Evolutionary conservation across 2,329 filamentous ascomycete species (phyloP), one percentile per base, ranked within the genome.

Genomic region (Talaromyces sp.): DNA sequence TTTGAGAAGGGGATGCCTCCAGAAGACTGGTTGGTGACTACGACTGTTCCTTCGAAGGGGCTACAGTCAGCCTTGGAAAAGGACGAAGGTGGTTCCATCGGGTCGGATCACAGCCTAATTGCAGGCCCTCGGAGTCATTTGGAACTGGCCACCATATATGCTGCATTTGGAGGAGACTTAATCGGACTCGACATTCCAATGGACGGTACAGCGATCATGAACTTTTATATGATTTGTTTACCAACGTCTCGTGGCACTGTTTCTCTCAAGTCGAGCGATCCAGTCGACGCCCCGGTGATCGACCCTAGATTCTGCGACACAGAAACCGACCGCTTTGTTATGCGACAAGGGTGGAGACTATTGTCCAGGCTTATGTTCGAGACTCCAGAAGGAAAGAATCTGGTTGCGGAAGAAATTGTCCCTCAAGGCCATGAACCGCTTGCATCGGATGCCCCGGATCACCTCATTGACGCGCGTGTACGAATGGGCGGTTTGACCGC

Each of bases 211-310:
- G 58, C 63, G 38, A 65, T 68, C 43, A 56, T 63, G 19, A 62
- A 58, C 53, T 57, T 60, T 35, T 56, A 50, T 14, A 49, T 61
- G 35, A 29, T 58, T 10, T 43, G 58, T 27, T 29, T 62, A 19
- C 69, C 69, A 2, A 58, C 67, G 4, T 67, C 65, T 14, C 65
- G 68, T 9, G 70, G 70, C 8, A 64, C 38, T 21, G 56, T 70
- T 7, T 64, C 64, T 0, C 62, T 72, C 8, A 29, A 50, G 10
- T 67, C 63, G 9, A 29, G 67, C 7, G 49, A 67, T 56, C 63
- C 69, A 2, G 53, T 26, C 1, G 63, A 64, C 14, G 27, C 57
- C 51, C 70, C 66, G 2, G 46, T 67, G 11, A 64, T 68, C 27
- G 62, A 71, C 43, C 66, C 69, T 17, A 60, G 58, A 11, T 70